Evolutionary conservation across 2,329 filamentous ascomycete species (phyloP), one percentile per base, ranked within the genome.

Genomic region (Pseudocercospora macadamiae): DNA sequence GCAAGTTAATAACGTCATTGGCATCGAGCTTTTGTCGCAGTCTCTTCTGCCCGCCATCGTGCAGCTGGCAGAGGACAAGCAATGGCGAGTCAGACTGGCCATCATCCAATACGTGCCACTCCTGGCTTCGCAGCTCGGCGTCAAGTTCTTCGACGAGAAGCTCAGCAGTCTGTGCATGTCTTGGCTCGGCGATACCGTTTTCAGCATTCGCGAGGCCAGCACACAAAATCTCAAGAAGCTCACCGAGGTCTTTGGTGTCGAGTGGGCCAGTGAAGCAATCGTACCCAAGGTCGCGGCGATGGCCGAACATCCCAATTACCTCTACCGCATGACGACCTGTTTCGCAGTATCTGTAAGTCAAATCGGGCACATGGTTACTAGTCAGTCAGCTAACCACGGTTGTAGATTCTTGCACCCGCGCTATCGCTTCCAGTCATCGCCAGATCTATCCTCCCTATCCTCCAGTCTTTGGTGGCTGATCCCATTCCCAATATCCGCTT

Each of bases 271-370:
- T 75, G 90, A 93, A 74, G 92, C 93, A 47, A 99, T 99, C 72
- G 96, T 99, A 69, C 95, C 95, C 61, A 97, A 97, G 82, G 95
- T 99, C 65, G 95, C 96, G 84, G 90, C 90, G 34, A 97, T 99
- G 95, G 95, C 95, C 60, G 90, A 91, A 73, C 95, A 99, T 75
- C 91, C 93, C 62, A 99, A 99, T 80, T 99, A 99, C 76, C 88
- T 99, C 54, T 99, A 99, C 84, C 86, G 95, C 75, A 99, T 99
- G 95, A 99, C 95, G 8, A 99, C 95, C n/a, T 97, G 93, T 80
- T 99, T 99, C 76, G 95, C 95, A 63, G 96, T 99, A 67, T 93
- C 92, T 69, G 95, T 99, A 84, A 82, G 90, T 84, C 28, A 14
- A 14, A 14, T 6, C 39, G n/a, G 12, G n/a, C 6, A 12, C 28